Conservation (phyloP, 306 rosid genomes). For the Cucumis melo region DNA sequence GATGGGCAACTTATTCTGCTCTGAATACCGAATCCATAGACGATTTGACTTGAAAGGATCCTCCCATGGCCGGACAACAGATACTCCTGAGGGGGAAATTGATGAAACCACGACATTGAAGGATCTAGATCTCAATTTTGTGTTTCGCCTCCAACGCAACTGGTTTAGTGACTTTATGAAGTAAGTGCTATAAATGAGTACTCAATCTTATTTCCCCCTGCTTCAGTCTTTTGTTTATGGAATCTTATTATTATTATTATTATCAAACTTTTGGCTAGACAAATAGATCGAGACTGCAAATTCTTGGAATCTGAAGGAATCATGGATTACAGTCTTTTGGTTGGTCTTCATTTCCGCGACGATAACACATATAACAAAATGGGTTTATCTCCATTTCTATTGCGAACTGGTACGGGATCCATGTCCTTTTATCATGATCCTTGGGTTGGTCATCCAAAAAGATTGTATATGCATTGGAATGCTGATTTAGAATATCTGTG, state of each 20-base stretch:
- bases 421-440: background rate
- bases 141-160: slow-evolving; percentile 51
- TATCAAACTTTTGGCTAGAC: slow-evolving; percentile 34
- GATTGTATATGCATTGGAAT: background rate
- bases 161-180: slow-evolving; percentile 55
- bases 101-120: slow-evolving; percentile 95
- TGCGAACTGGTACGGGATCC: slow-evolving; percentile 58
- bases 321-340: slow-evolving; percentile 96
- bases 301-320: slow-evolving; percentile 85
- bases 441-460: background rate
- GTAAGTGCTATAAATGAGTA: slow-evolving; percentile 19
- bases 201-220: background rate
- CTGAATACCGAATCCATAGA: slow-evolving; percentile 80
- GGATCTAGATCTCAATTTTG: slow-evolving; percentile 90
- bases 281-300: slow-evolving; percentile 72
- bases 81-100: slow-evolving; percentile 63
- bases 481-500: background rate
- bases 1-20: slow-evolving; percentile 97
- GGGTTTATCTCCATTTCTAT: slow-evolving; percentile 68
- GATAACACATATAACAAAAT: slow-evolving; percentile 63
- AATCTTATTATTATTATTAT: slow-evolving; percentile 26
- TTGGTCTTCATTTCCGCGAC: slow-evolving; percentile 88
- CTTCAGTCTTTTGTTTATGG: background rate
- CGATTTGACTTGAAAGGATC: slow-evolving; percentile 95
- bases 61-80: slow-evolving; percentile 86